Evolutionary conservation across 306 rosid species (phyloP), one percentile per base, ranked within the genome.

Genomic region (Pterocarpus macrocarpus): DNA sequence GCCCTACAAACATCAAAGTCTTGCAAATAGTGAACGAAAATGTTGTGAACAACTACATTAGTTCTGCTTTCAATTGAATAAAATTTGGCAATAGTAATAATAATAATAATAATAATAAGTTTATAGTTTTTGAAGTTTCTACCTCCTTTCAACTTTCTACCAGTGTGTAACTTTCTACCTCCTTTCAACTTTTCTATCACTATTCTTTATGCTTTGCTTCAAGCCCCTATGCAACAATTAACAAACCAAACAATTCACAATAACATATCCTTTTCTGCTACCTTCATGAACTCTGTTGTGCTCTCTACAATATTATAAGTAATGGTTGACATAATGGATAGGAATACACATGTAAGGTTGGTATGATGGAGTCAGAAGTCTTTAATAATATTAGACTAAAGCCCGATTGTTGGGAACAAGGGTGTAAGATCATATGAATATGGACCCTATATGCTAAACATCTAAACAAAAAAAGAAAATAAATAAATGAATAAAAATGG

Each of bases 11-110:
- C 78, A 67, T 10, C 12, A 39, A 3, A 75, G 92, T 93, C 76
- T 73, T 93, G 86, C 91, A 92, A 64, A 90, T 92, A 85, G 77
- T 96, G 82, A 74, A 78, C 55, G 81, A 65, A 67, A 96, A 87
- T 82, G 97, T 88, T 72, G 92, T 85, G 17, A 88, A 82, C 49
- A 86, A 53, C 85, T 96, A 76, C 77, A 58, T 86, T 64, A 96
- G 99, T 69, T 69, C 88, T 81, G 97, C 97, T 73, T 93, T 71
- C 79, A 79, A 85, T 67, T 80, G 79, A 83, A 69, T 15, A 68
- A 28, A 68, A 43, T 53, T 78, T 57, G 41, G 73, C 45, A 64
- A 36, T 56, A 15, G 5, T 12, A 47, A 47, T 43, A 41, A 41
- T 41, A 43, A 7, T 43, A 43, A 43, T 43, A 43, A 3, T 43